A percentile compares a stretch with the other conserved stretches of the same genome.
These are phyloP conservation scores for Coccomyxa subellipsoidea DNA, from an alignment of 163 green algal genomes.

Conservation along the genomic window DNA sequence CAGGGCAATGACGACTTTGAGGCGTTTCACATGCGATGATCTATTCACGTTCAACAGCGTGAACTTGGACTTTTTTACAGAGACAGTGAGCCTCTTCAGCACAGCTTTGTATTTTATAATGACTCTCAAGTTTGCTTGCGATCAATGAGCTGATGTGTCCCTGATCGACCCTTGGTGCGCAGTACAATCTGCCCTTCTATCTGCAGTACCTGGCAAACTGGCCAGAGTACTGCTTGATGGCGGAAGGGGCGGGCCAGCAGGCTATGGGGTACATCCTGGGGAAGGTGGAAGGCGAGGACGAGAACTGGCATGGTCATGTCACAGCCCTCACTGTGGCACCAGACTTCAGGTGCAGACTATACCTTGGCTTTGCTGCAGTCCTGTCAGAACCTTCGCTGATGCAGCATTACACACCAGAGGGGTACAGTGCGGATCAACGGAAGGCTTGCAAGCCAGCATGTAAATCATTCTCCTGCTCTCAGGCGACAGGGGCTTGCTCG, in stretches of 20 bases:
- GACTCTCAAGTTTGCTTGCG: no score
- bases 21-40: conserved; percentile 90
- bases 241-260: conserved; percentile 46
- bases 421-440: no score
- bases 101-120: not conserved
- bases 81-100: conserved; percentile 68
- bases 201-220: conserved; percentile 92
- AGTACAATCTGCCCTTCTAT: conserved; percentile 98
- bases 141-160: no score
- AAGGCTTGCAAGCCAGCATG: no score
- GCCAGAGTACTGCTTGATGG: conserved; percentile 90
- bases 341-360: conserved; percentile 45
- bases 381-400: not conserved
- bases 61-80: conserved; percentile 96
- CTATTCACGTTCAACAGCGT: conserved; percentile 96
- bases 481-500: conserved; percentile 85
- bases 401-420: not conserved
- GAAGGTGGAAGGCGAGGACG: conserved; percentile 88
- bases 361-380: no score
- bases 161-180: no score
- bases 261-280: conserved; percentile 93
- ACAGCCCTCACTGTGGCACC: conserved; percentile 94
- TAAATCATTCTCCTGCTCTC: conserved; percentile 36
- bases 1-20: conserved; percentile 91
- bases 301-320: conserved; percentile 96